Base-by-base conservation (phyloP, 176 grass and related monocot species). In the Saccharum spontaneum region DNA sequence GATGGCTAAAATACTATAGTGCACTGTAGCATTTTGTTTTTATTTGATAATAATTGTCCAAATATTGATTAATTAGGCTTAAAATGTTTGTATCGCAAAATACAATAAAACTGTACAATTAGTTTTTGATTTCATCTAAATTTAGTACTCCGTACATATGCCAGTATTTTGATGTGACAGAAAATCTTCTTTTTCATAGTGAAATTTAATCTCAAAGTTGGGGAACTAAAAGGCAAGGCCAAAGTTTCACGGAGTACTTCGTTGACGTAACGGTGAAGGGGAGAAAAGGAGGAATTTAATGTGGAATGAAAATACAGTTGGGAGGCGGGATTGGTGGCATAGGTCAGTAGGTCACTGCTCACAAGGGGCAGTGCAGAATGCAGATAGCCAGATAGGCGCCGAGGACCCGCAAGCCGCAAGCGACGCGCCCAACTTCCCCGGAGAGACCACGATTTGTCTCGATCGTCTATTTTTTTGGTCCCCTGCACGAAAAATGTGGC, bases 301-400 rank as follows among this genome's bases (percentile, higher is more conserved):
- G 88, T 38, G 72, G 83, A 55, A 45, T 55, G 83, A 86, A 86
- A 86, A 90, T 83, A 30, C 83, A 39, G 88, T 86, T 90, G 79
- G 80, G 88, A 17, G 26, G 59, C 9, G 34, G 2, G 65, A 78
- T 65, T 46, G 65, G 76, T 79, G 5, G 39, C 72, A 22, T 1
- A 40, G 8, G 61, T 38, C 85, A 43, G 12, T 1, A 39, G 38
- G 61, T 39, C 85, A 43, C 18, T 43, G 28, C 1, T 16, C 66
- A 20, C 67, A 10, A 6, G 69, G 7, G 61, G 15, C 67, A 57
- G 57, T 34, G 15, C 75, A 67, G 44, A 43, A 67, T 22, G n/a
- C 36, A 6, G 37, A 38, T 14, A 48, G 45, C 57, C 59, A 62
- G 59, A 62, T 26, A 4, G 59, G 59, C 59, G 36, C 20, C 4